Evolutionary conservation across 2,329 filamentous ascomycete species (phyloP).

Genomic region (Aspergillus sp.): DNA sequence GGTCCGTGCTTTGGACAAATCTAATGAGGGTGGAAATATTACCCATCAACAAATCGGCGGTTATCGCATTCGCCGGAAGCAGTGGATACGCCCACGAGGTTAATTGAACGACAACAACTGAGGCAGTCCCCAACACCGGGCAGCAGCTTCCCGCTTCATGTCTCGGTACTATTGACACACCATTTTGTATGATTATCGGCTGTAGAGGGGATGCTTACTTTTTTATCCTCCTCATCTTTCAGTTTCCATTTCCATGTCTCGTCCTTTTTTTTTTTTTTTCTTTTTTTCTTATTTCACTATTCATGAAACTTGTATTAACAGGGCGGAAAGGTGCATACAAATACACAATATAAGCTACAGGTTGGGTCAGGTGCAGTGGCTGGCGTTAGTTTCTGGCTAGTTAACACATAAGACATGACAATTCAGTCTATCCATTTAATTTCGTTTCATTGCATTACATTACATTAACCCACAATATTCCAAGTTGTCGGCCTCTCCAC

Average conservation of each 20-base stretch:
- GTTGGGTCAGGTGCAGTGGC: background rate
- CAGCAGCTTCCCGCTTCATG: background rate
- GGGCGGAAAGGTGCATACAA: background rate
- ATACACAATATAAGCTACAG: background rate
- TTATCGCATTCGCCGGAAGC: background rate
- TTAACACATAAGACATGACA: background rate
- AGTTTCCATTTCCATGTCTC: background rate
- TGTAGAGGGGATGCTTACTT: background rate
- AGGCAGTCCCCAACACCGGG: background rate
- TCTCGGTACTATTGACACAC: background rate
- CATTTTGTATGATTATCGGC: background rate
- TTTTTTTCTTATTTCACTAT: background rate
- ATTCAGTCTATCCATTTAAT: background rate
- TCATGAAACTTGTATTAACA: background rate
- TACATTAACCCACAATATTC: no score
- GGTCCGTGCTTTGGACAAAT: background rate
- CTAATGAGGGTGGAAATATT: slow-evolving; percentile 2
- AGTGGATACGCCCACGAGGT: background rate
- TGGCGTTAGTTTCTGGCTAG: background rate
- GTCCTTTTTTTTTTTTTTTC: background rate
- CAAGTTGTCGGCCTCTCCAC: no score
- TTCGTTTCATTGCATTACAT: background rate
- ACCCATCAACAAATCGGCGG: slow-evolving; percentile 4
- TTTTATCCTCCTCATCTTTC: background rate
- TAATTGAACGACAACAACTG: slow-evolving; percentile 1